Evolutionary conservation across 176 grass and related monocot species (phyloP).

Genomic region (Carex pumila): DNA sequence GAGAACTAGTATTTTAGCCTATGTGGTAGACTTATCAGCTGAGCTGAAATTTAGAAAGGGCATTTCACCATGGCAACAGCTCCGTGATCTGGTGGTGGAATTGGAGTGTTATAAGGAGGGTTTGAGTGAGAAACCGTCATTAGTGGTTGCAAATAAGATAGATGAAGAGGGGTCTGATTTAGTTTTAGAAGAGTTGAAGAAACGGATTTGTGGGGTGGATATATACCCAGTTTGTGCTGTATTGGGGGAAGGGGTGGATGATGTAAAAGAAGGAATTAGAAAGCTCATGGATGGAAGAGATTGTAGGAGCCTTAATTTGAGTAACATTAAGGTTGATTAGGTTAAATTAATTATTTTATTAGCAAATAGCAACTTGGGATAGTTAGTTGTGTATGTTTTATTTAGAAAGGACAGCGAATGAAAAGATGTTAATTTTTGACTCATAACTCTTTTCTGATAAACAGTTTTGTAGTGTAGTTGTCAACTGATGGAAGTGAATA

Average conservation of each 20-base stretch:
- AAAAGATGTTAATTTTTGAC: not conserved
- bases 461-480: not conserved
- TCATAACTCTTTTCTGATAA: not conserved
- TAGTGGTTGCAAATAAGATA: conserved; percentile 79
- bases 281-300: conserved; percentile 60
- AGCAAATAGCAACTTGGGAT: not conserved
- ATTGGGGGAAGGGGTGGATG: conserved; percentile 58
- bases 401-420: not conserved
- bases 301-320: conserved; percentile 31
- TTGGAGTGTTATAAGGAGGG: conserved; percentile 73
- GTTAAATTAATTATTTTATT: not conserved
- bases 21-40: conserved; percentile 64
- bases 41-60: conserved; percentile 48
- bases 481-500: not conserved
- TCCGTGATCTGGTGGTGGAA: conserved; percentile 52
- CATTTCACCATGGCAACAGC: conserved; percentile 70
- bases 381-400: not conserved
- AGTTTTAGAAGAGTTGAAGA: conserved; percentile 49
- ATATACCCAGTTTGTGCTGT: conserved; percentile 84
- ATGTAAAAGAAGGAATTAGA: conserved; percentile 58
- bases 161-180: conserved; percentile 65
- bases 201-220: conserved; percentile 46
- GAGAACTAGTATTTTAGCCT: conserved; percentile 71
- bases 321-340: conserved; percentile 35
- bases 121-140: conserved; percentile 55